Evolutionary conservation across 108 stramenopile species (phyloP).

Genomic region (Poteriospumella lacustris): DNA sequence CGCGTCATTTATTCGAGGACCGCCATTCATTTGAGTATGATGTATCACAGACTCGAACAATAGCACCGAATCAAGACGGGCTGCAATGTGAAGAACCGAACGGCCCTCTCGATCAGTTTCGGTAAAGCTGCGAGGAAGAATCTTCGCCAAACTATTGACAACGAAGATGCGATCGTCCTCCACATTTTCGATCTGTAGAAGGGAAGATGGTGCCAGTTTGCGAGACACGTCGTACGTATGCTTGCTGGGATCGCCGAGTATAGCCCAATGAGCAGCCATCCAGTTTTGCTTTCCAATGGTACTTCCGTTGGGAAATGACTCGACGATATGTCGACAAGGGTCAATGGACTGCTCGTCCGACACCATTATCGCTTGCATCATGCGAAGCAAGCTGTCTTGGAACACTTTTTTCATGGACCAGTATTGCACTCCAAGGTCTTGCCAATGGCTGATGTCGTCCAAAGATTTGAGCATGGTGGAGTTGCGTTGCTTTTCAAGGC

Average conservation of each 20-base stretch:
- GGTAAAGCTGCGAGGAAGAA: not conserved
- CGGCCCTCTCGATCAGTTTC: slow-evolving; percentile 3
- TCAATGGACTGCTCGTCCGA: not conserved
- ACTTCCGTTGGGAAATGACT: not conserved
- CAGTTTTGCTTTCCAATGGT: not conserved
- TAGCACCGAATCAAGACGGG: not conserved
- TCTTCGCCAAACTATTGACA: not conserved
- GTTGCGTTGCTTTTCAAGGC: not conserved
- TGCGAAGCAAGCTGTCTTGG: not conserved
- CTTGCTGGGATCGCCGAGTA: not conserved
- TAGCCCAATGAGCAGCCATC: not conserved
- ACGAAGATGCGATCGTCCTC: not conserved
- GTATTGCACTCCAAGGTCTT: not conserved
- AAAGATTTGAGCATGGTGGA: not conserved
- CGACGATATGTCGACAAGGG: not conserved
- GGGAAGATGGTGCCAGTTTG: no score
- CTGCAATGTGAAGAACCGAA: not conserved
- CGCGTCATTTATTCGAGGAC: not conserved
- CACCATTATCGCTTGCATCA: not conserved
- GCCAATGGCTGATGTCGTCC: not conserved
- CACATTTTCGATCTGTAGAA: not conserved
- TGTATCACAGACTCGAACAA: not conserved
- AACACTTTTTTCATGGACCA: not conserved
- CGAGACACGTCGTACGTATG: not conserved
- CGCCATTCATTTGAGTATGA: not conserved